Evolutionary conservation across 2,329 filamentous ascomycete genomes (phyloP), one percentile per base, ranked within the genome.

Genomic region (Pseudogymnoascus sp.): DNA sequence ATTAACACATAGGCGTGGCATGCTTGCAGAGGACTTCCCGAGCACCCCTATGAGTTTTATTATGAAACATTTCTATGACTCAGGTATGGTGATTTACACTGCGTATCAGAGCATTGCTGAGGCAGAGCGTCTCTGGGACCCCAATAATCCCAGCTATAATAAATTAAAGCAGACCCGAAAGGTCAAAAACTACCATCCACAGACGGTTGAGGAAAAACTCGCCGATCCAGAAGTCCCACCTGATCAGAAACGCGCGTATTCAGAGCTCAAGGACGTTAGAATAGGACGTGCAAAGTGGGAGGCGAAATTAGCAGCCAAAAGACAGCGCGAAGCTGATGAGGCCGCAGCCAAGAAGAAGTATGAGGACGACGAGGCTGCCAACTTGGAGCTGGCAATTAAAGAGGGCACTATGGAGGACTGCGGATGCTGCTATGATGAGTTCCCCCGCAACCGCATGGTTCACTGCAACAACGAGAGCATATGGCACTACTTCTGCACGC

Each of bases 351-450:
- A 63, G 11, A 70, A 69, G 14, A 65, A 73, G 41, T 68, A 67
- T 3, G 72, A 72, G 31, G 72, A 4, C 5, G 71, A 74, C 19
- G 77, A 83, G 64, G 67, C 74, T 28, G 67, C 68, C 1, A 82
- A 84, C 61, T 66, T 78, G 11, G 67, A 69, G 7, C 64, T 65
- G n/a, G 80, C 82, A 22, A 75, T 75, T 64, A 75, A 70, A 1
- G 74, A 77, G 4, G 84, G 86, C 0, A 79, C 82, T 16, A 77
- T 88, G 41, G 74, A 79, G 10, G 89, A 93, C 68, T 96, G 89
- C 68, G 82, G 81, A 46, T 91, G 89, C 70, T 96, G 91, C 74
- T 95, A 83, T 70, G 78, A 79, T 6, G 86, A 91, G 3, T 79
- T 80, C 60, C 81, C 89, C 1, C 74, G 85, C 53, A 89, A 90